phyloP scores from a whole-genome alignment of 2,329 filamentous ascomycete genomes.

The Chrysoporthe cubensis region DNA sequence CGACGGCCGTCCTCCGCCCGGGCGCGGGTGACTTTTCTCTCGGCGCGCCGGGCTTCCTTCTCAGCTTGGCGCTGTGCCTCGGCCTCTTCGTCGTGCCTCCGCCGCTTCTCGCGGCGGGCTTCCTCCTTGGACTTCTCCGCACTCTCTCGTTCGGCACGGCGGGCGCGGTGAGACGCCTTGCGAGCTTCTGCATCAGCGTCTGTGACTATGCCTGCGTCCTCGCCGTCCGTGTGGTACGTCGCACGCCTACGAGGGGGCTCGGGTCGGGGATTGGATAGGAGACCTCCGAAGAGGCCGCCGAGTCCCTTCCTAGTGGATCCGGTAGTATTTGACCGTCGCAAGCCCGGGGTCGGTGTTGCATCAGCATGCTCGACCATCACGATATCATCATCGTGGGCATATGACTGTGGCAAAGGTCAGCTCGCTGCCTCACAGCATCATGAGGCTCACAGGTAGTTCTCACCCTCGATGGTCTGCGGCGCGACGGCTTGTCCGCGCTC shows the following conservation, averaged over 20 bases:
- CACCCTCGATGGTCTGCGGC: conserved; percentile 49
- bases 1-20: conserved; percentile 55
- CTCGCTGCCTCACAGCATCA: conserved; percentile 31
- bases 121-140: conserved; percentile 58
- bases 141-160: conserved; percentile 52
- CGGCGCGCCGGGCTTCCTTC: conserved; percentile 61
- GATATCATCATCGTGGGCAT: conserved; percentile 66
- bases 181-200: conserved; percentile 65
- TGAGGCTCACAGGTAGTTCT: conserved; percentile 26
- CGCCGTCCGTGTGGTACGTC: conserved; percentile 55
- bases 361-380: conserved; percentile 59
- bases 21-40: conserved; percentile 53
- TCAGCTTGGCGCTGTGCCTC: conserved; percentile 60
- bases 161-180: conserved; percentile 64
- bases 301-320: conserved; percentile 60
- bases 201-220: conserved; percentile 54
- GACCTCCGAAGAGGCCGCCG: conserved; percentile 64
- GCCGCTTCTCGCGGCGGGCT: conserved; percentile 57
- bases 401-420: conserved; percentile 60
- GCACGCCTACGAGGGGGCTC: conserved; percentile 56
- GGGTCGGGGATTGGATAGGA: conserved; percentile 51
- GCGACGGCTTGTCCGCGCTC: conserved; percentile 51
- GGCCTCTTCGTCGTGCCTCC: conserved; percentile 59
- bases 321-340: conserved; percentile 65
- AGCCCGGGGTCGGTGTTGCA: conserved; percentile 49